Evolutionary conservation across 345 rosid genomes (phyloP).

Genomic region (Sonneratia caseolaris): DNA sequence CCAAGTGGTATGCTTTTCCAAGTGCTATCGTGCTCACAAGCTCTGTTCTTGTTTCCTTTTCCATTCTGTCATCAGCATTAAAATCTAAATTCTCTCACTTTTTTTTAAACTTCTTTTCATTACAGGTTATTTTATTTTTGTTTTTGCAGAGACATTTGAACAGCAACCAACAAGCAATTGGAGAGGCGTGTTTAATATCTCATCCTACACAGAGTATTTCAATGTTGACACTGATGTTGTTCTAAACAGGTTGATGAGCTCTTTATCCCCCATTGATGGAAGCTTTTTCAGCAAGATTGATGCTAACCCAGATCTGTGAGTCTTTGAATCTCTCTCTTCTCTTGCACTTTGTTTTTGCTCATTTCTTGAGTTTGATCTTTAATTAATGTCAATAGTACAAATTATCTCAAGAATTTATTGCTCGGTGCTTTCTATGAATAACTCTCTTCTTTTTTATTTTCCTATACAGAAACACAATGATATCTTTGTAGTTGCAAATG

Average conservation of each 20-base stretch:
- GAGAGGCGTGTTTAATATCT: constrained; percentile 71
- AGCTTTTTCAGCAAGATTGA: constrained; percentile 85
- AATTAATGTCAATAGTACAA: background rate
- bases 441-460: background rate
- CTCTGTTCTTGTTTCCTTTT: too few relatives aligned
- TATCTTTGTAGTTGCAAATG: background rate
- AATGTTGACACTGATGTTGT: constrained; percentile 85
- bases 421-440: background rate
- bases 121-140: constrained; percentile 4
- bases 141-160: constrained; percentile 57
- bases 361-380: background rate
- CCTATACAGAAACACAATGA: background rate
- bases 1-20: constrained; percentile 41
- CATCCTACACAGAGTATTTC: constrained; percentile 77
- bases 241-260: constrained; percentile 66
- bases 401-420: background rate
- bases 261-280: constrained; percentile 55
- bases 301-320: constrained; percentile 96
- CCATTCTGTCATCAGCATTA: background rate
- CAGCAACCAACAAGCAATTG: constrained; percentile 73
- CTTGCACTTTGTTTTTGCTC: background rate
- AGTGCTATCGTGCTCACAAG: background rate
- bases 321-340: background rate
- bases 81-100: background rate
- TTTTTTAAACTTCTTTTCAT: background rate